phyloP scores from a whole-genome alignment of 495 filamentous ascomycete species.

The Mytilinidion resinicola region DNA sequence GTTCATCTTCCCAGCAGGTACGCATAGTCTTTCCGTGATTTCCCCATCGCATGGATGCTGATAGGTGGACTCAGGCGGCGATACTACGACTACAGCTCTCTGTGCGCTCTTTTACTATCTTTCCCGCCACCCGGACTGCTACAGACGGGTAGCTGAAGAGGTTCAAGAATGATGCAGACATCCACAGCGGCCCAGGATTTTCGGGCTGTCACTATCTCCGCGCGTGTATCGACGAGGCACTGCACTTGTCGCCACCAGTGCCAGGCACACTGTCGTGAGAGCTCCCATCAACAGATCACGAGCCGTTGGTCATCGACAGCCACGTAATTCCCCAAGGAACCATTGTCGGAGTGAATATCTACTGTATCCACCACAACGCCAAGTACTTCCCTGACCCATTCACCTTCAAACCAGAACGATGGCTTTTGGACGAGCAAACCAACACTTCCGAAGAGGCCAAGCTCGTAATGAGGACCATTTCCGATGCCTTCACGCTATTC shows the following conservation, averaged over 20 bases:
- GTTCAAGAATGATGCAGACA: too few species aligned
- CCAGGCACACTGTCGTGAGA: neutral
- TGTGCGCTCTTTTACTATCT: too few species aligned
- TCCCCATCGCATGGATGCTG: too few species aligned
- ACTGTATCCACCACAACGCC: conserved; percentile 12
- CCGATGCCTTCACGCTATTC: conserved; percentile 21
- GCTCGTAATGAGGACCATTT: conserved; percentile 1
- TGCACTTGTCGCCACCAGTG: conserved; percentile 9
- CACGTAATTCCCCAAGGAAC: conserved; percentile 12
- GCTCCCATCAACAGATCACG: neutral
- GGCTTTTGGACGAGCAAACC: conserved; percentile 36
- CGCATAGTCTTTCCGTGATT: too few species aligned
- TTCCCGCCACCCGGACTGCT: too few species aligned
- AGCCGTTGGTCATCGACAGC: conserved; percentile 38
- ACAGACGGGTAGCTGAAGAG: too few species aligned
- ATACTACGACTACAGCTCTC: too few species aligned
- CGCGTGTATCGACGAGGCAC: too few species aligned
- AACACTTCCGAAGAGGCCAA: neutral
- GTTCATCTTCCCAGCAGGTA: too few species aligned
- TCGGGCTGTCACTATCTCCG: too few species aligned
- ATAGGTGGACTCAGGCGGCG: too few species aligned
- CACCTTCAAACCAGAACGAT: conserved; percentile 47
- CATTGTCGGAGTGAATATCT: conserved; percentile 5
- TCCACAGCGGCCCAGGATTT: too few species aligned
- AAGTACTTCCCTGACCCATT: conserved; percentile 24